Evolutionary conservation across 371 early-diverging fungal species (phyloP), one percentile per base, ranked within the genome.

Genomic region (Fennellomyces sp.): DNA sequence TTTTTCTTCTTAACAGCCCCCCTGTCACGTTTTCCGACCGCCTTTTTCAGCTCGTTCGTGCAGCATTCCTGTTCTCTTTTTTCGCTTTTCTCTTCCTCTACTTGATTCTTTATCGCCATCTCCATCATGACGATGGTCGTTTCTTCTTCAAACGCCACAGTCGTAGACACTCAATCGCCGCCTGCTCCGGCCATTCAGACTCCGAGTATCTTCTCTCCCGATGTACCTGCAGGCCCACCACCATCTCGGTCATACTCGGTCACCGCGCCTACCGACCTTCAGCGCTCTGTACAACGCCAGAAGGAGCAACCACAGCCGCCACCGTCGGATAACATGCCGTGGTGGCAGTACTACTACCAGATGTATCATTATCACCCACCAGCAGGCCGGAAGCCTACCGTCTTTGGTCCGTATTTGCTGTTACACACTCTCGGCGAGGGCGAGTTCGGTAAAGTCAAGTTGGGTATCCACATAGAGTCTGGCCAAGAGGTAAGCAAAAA

Each of bases 371-470:
- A 80, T 52, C 75, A 76, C 41, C 70, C 75, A 33, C 77, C 76
- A 13, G 71, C 73, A 17, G 75, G 75, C 21, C 68, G 80, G 61
- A 80, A 80, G 60, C 80, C 76, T 1, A 76, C 75, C 28, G 88
- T 91, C 67, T 91, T 98, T 75, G 98, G 98, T 13, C 93, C 96
- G 54, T 99, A 98, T 77, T 87, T 91, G 19, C 78, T 99, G 45
- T 84, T 95, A 25, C 97, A 97, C 74, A 94, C 96, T 15, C 82
- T 99, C 12, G 99, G 99, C 50, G 97, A 95, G 74, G 99, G 99
- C 27, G 98, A 97, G 74, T 98, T 98, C 76, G 97, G 97, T 48
- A 97, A 97, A 76, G 99, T 99, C 65, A 98, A 98, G 69, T 87
- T 97, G 27, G 99, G 95, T 12, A 87, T 95, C 61, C 94, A 98